Base-by-base conservation (phyloP, 352 stramenopile genomes). In the Hyaloperonospora brassicae region DNA sequence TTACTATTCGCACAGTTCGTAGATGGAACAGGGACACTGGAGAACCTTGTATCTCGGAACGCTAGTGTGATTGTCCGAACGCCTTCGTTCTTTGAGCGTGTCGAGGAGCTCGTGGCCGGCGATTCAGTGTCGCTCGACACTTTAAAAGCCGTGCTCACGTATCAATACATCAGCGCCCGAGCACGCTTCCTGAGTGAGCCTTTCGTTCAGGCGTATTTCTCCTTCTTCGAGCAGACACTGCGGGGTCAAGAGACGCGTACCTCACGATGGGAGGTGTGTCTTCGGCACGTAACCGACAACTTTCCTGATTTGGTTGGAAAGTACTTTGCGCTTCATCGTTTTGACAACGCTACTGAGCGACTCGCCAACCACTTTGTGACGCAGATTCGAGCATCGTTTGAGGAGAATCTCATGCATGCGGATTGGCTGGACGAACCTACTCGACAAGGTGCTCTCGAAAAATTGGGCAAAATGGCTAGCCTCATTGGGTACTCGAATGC, bases 311-410 rank as follows among this genome's bases (percentile, higher is more conserved):
- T 88, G n/a, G 67, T 88, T n/a, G 90, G 89, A 35, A 95, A 98
- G 56, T 81, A 97, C 39, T 98, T 90, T 55, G 93, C 89, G 35
- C 72, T 91, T 25, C 79, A 87, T 57, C 86, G 87, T 30, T 97
- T 97, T 66, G 84, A 96, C 61, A 50, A 74, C 13, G 63, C 70
- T 6, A 87, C 76, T 54, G 93, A 97, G 53, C 59, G 74, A 40
- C 61, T 73, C 17, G 89, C 92, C 13, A 75, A 89, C 47, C 70
- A 83, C 6, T 83, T 98, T 51, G 90, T 98, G 4, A 64, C 84
- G 25, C 77, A 77, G 46, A 73, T n/a, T n/a, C n/a, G n/a, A n/a
- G n/a, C n/a, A n/a, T n/a, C n/a, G n/a, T n/a, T n/a, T n/a, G n/a
- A n/a, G n/a, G n/a, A n/a, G n/a, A n/a, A n/a, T n/a, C n/a, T n/a